Conservation (phyloP, 345 rosid species). For the Cardamine resedifolia region DNA sequence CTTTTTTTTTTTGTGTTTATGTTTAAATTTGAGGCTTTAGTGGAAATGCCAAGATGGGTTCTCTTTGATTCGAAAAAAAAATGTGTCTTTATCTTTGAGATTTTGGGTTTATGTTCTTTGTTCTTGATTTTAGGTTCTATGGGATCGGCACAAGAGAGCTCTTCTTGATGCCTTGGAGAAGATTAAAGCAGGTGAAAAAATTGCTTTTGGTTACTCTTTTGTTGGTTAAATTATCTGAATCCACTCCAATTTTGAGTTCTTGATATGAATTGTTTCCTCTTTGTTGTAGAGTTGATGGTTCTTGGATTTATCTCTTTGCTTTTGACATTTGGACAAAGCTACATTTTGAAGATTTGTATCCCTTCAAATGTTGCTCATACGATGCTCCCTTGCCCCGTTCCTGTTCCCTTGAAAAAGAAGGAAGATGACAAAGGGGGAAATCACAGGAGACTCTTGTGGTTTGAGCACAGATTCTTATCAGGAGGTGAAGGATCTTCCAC, state of each 20-base stretch:
- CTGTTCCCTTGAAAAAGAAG: not conserved
- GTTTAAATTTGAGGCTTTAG: not conserved
- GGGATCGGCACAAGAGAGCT: conserved; percentile 77
- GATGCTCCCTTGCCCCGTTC: conserved; percentile 67
- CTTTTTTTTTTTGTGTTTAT: not conserved
- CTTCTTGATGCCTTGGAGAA: conserved; percentile 86
- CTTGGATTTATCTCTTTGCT: conserved; percentile 91
- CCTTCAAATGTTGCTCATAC: conserved; percentile 54
- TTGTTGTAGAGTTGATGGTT: conserved; percentile 84
- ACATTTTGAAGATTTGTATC: conserved; percentile 63
- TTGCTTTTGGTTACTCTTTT: not conserved
- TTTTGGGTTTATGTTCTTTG: conserved; percentile 1
- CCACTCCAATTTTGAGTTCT: not conserved
- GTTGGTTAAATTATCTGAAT: not conserved
- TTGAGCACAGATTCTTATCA: conserved; percentile 49
- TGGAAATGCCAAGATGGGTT: not conserved
- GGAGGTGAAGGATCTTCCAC: conserved; percentile 35
- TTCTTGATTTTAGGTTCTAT: conserved; percentile 59
- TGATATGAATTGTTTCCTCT: not conserved
- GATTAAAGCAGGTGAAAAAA: conserved; percentile 71
- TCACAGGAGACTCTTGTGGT: conserved; percentile 64
- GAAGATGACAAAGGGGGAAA: conserved; percentile 38
- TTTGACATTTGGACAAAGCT: conserved; percentile 68
- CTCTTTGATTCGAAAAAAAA: conserved; percentile 4
- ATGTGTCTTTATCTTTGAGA: conserved; percentile 10